Conservation (phyloP, 108 stramenopile genomes). For the Nitzschia palea region DNA sequence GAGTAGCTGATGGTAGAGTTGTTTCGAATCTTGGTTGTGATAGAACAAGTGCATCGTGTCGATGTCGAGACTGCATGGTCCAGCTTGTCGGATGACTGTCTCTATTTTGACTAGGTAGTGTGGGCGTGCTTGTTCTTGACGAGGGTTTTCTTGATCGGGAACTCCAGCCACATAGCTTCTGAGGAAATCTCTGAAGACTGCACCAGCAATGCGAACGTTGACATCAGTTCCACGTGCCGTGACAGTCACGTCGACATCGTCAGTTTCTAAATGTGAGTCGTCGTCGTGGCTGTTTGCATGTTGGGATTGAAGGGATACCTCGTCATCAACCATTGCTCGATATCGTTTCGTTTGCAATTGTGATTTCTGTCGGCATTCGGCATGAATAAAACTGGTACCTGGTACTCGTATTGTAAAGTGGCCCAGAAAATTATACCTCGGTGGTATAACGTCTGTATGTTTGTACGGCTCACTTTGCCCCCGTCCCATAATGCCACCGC, state of each 20-base stretch:
- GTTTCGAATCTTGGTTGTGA: conserved; percentile 76
- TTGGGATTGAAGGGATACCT: background rate
- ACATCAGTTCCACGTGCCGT: conserved; percentile 81
- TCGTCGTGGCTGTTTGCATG: background rate
- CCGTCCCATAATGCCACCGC: too few relatives aligned
- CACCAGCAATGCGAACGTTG: conserved; percentile 70
- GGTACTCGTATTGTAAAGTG: too few relatives aligned
- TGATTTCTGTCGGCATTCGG: too few relatives aligned
- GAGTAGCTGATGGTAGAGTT: conserved; percentile 92
- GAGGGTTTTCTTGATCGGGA: background rate
- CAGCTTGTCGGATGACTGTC: conserved; percentile 14
- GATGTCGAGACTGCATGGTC: conserved; percentile 76
- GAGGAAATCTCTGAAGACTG: conserved; percentile 77
- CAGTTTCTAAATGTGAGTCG: background rate
- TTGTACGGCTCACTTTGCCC: too few relatives aligned
- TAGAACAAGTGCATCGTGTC: conserved; percentile 92
- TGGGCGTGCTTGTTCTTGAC: conserved; percentile 2
- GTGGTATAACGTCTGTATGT: too few relatives aligned
- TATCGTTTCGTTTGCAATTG: too few relatives aligned
- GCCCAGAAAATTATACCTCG: too few relatives aligned
- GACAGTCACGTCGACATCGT: background rate
- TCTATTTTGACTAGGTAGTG: conserved; percentile 29
- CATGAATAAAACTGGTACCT: too few relatives aligned
- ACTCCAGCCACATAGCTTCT: conserved; percentile 55
- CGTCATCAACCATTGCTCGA: background rate